Evolutionary conservation across 2,329 filamentous ascomycete genomes (phyloP), one percentile per base, ranked within the genome.

Genomic region (Fusarium begoniae): DNA sequence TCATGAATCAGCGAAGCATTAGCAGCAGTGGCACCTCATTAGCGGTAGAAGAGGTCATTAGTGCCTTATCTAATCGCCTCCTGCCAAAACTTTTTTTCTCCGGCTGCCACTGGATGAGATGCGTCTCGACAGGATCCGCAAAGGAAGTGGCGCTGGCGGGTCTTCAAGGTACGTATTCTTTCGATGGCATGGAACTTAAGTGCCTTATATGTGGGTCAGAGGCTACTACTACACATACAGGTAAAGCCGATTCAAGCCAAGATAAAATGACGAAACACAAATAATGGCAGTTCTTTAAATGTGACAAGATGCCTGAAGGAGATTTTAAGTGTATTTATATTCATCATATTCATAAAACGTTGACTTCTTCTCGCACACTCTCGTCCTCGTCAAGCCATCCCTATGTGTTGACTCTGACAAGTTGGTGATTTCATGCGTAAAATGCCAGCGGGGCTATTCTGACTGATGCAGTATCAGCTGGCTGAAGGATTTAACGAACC

Each of bases 401-500:
- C 37, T 37, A 12, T 26, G 38, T 43, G 28, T 43, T 37, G 26
- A 45, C 47, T 15, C 54, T 41, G 18, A 41, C 24, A 66, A 37
- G 38, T 32, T 30, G 20, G 24, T 57, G 32, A 32, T 17, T 61
- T 65, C 26, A 66, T n/a, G 43, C 41, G 40, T 50, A 63, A 54
- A 43, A 60, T 30, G 56, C 45, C 47, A 72, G 30, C 17, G 45
- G 63, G 26, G 53, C 53, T 63, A 59, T 48, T 59, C 61, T 70
- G 20, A 59, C 48, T 47, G 51, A 56, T n/a, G 45, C 51, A 43
- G 38, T 62, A 59, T 66, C 69, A 76, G 62, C 63, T 77, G 53
- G 75, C 70, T 37, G 75, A 77, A 51, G 71, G 59, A 55, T 74
- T 73, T 41, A 73, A 47, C 6, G 75, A 75, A 40, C 72, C 58